Percentiles rank a stretch among this genome's conserved stretches.
These are phyloP conservation scores for Cicer cuneatum DNA, from an alignment of 306 rosid species.

Conservation along the genomic window DNA sequence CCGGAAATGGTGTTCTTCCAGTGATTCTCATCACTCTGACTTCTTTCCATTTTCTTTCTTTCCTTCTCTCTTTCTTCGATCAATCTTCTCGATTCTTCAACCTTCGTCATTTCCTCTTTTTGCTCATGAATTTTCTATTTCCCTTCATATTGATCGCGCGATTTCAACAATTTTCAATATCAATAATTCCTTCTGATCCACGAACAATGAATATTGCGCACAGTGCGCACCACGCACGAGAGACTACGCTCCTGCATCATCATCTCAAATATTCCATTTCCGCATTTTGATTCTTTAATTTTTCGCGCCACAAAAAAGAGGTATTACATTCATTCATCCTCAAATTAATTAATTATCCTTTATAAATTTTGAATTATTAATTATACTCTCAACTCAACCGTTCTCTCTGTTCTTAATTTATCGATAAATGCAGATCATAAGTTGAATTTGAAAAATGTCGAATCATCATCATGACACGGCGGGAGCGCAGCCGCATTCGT, in stretches of 20 bases:
- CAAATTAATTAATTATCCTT: not conserved
- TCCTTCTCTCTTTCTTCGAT: not conserved
- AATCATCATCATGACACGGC: not conserved
- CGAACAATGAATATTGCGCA: not conserved
- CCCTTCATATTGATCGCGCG: not conserved
- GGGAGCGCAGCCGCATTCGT: not conserved
- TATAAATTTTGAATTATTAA: not conserved
- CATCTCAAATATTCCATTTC: conserved; percentile 3
- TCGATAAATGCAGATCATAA: not conserved
- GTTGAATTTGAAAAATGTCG: not conserved
- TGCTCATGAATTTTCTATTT: not conserved
- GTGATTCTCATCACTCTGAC: conserved; percentile 36
- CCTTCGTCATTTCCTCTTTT: not conserved
- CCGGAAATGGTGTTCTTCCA: conserved; percentile 50
- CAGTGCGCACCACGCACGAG: not conserved
- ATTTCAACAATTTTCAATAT: not conserved
- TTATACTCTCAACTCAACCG: conserved; percentile 13
- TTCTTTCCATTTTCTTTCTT: not conserved
- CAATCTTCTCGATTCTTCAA: conserved; percentile 7
- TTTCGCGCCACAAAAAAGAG: conserved; percentile 25
- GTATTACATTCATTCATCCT: conserved; percentile 19
- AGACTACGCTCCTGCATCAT: not conserved
- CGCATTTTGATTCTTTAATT: conserved; percentile 2
- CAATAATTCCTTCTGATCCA: not conserved
- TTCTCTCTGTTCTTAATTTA: not conserved